Base-by-base conservation (phyloP, 2,329 filamentous ascomycete genomes). In the Sporothrix dimorphospora region DNA sequence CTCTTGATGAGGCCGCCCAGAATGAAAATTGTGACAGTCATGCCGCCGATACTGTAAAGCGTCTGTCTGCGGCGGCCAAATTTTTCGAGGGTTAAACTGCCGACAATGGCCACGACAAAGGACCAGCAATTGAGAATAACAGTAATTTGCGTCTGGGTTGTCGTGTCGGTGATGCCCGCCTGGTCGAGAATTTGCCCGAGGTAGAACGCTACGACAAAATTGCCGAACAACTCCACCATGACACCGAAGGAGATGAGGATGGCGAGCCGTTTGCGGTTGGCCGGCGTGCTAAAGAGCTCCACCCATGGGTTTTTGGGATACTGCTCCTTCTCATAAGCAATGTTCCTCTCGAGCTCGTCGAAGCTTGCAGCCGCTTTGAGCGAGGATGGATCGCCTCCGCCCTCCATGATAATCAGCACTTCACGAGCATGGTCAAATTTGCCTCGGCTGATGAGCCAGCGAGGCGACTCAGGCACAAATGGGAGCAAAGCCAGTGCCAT, bases 121-220 rank as follows among this genome's bases (percentile, higher is more conserved):
- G 78, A 79, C 79, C 78, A 82, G 47, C 79, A 80, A 69, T 81
- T 82, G 40, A 83, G 74, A 42, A 80, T 78, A 21, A 80, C 77
- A 21, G 80, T 78, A 40, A 81, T 79, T 53, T 79, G 77, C 3
- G 76, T 77, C 38, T 75, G 74, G 53, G 67, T 75, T 34, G 14
- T 72, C 2, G 76, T 76, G 63, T 78, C 73, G 11, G 73, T 78
- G 63, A 80, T 77, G 7, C 79, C 79, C 16, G 77, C 78, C 61
- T 79, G 78, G 42, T 74, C 72, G 7, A 80, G 75, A 14, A 80
- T 79, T 30, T 78, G 76, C 2, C 74, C 75, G 4, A 80, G 75
- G 69, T 80, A 80, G 61, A 75, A 80, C 76, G 76, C 78, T 53
- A 79, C 76, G 34, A 80, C 77, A 47, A 78, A 79, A 42, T 79